Base-by-base conservation (phyloP, 208 protist genomes). In the Lotmaria passim region DNA sequence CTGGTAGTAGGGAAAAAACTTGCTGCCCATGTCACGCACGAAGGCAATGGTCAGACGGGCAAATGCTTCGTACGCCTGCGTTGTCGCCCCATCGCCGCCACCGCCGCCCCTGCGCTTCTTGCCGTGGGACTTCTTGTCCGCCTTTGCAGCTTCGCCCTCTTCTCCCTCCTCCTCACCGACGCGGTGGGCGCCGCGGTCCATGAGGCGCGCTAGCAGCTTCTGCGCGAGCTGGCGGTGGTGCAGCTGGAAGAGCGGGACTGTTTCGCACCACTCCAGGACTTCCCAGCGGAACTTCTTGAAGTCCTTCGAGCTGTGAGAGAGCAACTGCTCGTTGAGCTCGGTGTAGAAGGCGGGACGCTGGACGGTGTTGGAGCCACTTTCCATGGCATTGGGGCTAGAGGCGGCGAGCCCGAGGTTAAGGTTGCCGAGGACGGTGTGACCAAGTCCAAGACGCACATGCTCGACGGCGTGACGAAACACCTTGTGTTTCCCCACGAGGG, bases 401-500 rank as follows among this genome's bases (percentile, higher is more conserved):
- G 69, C 84, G 21, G 81, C 82, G 19, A 93, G 80, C 23, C 83
- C 69, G 5, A 97, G 76, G 23, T 75, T 81, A n/a, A 97, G 65
- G 59, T 85, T 87, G 30, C 92, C 90, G 10, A 97, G 73, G 14
- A 93, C 85, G 46, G 78, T 81, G 78, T 97, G 86, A 1, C 92
- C 92, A 7, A 97, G 78, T 17, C 92, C 88, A 12, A 97, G 79
- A 46, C 91, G 89, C n/a, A 97, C 92, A 52, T 94, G 78, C 79
- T 97, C 85, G 8, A 97, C 86, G 0, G 92, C 92, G 43, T 93
- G 71, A n/a, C 86, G 84, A 53, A 96, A 96, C 24, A 96, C 73
- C 67, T 94, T 96, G 44, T 91, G 76, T 57, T 75, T 79, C 52
- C 89, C 89, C 15, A 66, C 48, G 7, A 81, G 46, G 70, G 86